A percentile compares a stretch with the other conserved stretches of the same genome.
phyloP scores from a whole-genome alignment of 129 eudicot genomes.

The Artemisia annua region DNA sequence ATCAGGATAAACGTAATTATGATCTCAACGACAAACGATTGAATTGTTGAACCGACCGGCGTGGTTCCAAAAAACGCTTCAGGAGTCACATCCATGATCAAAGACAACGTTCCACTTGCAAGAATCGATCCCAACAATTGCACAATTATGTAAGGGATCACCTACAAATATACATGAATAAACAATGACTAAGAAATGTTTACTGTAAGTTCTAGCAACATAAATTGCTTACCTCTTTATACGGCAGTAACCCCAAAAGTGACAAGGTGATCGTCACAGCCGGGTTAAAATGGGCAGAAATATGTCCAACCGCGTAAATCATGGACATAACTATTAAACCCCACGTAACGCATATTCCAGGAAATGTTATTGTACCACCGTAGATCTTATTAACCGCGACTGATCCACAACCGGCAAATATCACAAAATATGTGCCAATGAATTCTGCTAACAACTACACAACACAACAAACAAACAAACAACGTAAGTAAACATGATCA shows the following conservation, averaged over 20 bases:
- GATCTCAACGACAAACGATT: slow-evolving; percentile 67
- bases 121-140: no score
- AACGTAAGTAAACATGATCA: not conserved
- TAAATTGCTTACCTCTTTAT: no score
- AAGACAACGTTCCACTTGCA: no score
- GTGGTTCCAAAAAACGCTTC: no score
- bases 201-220: no score
- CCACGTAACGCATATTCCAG: slow-evolving; percentile 61
- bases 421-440: slow-evolving; percentile 56
- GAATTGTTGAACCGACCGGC: slow-evolving; percentile 46
- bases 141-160: no score
- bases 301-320: slow-evolving; percentile 67
- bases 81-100: no score
- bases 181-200: no score
- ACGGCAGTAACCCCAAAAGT: no score
- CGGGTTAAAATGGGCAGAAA: no score
- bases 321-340: slow-evolving; percentile 59
- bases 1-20: slow-evolving; percentile 63
- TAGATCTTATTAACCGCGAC: slow-evolving; percentile 57
- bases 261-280: no score
- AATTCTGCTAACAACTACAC: slow-evolving; percentile 57
- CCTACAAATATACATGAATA: no score
- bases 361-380: slow-evolving; percentile 61
- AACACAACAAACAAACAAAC: not conserved
- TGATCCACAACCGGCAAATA: slow-evolving; percentile 66